phyloP scores from a whole-genome alignment of 768 basidiomycete species.

The Steccherinum ochraceum region DNA sequence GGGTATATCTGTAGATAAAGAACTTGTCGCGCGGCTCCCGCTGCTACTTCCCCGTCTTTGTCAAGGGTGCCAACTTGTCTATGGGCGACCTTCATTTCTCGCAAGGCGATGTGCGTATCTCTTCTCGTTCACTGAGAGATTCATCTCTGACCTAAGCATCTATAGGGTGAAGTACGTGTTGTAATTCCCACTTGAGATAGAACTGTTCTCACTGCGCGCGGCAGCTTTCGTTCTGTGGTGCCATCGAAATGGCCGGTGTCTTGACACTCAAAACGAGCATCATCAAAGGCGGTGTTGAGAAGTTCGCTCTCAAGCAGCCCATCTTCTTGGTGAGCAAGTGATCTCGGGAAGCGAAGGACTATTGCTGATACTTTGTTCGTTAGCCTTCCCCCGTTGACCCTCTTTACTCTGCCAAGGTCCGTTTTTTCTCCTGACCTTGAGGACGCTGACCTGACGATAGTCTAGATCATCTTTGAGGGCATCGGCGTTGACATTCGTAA shows the following conservation, averaged over 20 bases:
- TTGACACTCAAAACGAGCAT: slow-evolving; percentile 68
- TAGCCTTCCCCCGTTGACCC: slow-evolving; percentile 75
- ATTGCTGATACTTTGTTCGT: neutral
- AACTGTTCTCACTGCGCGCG: neutral
- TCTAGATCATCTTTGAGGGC: slow-evolving; percentile 71
- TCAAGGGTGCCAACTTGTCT: slow-evolving; percentile 70
- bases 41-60: slow-evolving; percentile 73
- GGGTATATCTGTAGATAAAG: slow-evolving; percentile 47
- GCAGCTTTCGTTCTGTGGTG: slow-evolving; percentile 68
- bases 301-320: slow-evolving; percentile 67
- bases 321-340: slow-evolving; percentile 61
- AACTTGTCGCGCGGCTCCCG: slow-evolving; percentile 70
- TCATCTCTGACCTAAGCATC: slow-evolving; percentile 2
- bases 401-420: slow-evolving; percentile 60
- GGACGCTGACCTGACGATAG: too few relatives aligned
- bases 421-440: slow-evolving; percentile 1
- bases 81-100: slow-evolving; percentile 79
- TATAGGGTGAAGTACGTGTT: slow-evolving; percentile 47
- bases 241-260: slow-evolving; percentile 76
- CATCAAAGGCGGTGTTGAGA: slow-evolving; percentile 69
- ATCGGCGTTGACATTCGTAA: slow-evolving; percentile 65
- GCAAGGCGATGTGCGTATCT: slow-evolving; percentile 57
- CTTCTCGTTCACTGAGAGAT: too few relatives aligned
- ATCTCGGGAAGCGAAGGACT: too few relatives aligned
- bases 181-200: neutral